A percentile compares a stretch with the other conserved stretches of the same genome.
Conservation (phyloP, 106 monocot species). For the Alisma plantagoaquatica region DNA sequence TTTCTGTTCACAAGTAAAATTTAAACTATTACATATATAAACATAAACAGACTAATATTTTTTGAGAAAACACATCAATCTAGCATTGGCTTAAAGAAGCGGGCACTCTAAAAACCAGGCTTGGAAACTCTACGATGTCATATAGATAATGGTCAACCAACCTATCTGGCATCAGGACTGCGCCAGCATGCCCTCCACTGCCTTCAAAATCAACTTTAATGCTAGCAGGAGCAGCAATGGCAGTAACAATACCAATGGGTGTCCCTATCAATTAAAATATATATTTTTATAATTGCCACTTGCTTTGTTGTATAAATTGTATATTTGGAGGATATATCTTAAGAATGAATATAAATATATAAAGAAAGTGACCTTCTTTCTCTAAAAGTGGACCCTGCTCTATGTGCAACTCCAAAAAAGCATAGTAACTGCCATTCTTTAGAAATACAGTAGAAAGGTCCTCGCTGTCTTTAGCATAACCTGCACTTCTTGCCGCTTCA, state of each 20-base stretch:
- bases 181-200: conserved; percentile 96
- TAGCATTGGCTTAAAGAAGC: too few species aligned
- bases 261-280: too few species aligned
- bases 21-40: not conserved
- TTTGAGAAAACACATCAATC: too few species aligned
- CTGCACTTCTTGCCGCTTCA: conserved; percentile 75
- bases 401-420: conserved; percentile 95
- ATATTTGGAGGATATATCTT: too few species aligned
- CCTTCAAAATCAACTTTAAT: conserved; percentile 91
- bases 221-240: conserved; percentile 98
- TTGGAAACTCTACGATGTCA: too few species aligned
- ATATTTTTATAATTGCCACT: too few species aligned
- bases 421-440: conserved; percentile 69
- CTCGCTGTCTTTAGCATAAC: conserved; percentile 42
- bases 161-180: conserved; percentile 95
- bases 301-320: too few species aligned
- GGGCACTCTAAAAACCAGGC: too few species aligned
- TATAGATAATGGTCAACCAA: too few species aligned
- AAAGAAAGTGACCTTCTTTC: conserved; percentile 58
- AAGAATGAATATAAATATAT: not conserved
- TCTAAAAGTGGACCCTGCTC: conserved; percentile 96
- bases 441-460: conserved; percentile 54
- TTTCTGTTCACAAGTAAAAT: conserved; percentile 60
- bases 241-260: conserved; percentile 90
- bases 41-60: not conserved